These are phyloP conservation scores for Cucurbita maxima DNA, from an alignment of 306 rosid genomes.

Conservation along the genomic window DNA sequence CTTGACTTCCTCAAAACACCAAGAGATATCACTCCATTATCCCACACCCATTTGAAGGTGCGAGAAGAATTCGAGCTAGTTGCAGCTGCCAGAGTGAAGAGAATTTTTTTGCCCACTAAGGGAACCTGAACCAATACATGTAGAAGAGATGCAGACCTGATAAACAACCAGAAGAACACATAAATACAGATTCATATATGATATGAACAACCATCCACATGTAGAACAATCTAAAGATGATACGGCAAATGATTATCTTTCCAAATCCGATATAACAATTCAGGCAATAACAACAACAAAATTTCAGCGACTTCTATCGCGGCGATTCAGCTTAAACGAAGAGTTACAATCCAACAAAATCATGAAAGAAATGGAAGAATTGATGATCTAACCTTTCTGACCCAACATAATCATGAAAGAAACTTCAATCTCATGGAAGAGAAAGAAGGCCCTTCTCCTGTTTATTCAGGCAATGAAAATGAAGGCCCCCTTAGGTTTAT, in stretches of 20 bases:
- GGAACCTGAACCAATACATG: constrained; percentile 29
- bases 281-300: background rate
- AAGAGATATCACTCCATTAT: constrained; percentile 47
- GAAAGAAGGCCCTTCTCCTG: background rate
- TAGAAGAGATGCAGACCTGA: constrained; percentile 48
- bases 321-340: background rate
- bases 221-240: background rate
- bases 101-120: constrained; percentile 35
- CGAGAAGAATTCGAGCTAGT: constrained; percentile 44
- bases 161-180: constrained; percentile 1
- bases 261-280: background rate
- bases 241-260: background rate
- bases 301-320: background rate
- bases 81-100: constrained; percentile 97
- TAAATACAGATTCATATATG: background rate
- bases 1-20: constrained; percentile 51
- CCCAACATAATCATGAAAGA: background rate
- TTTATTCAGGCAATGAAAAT: background rate
- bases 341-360: background rate
- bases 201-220: background rate
- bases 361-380: background rate
- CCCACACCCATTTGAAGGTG: constrained; percentile 98
- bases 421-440: background rate
- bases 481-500: background rate
- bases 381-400: background rate